Base-by-base conservation (phyloP, 768 basidiomycete species). In the Suillus tomentosus region DNA sequence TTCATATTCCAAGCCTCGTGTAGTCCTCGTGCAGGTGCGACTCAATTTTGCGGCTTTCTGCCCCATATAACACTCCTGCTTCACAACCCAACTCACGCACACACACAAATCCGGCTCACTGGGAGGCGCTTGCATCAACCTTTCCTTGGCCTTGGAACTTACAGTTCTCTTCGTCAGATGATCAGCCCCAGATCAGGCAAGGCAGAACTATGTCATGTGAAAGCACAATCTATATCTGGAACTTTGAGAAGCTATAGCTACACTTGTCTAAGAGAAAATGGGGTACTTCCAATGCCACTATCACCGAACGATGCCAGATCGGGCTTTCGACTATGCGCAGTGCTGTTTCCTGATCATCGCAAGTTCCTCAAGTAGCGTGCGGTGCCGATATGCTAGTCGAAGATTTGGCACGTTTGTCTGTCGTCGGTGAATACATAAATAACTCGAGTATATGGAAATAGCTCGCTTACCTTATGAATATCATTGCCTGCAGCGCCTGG, bases 331-430 rank as follows among this genome's bases (percentile, higher is more conserved):
- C 39, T 58, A 58, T 10, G 56, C 27, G 7, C 39, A 27, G 19
- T 42, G n/a, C 62, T 73, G 79, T 13, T 76, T 74, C 10, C 78
- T 74, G 65, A 94, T 86, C 84, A 92, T 84, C 34, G 83, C 82
- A 55, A 97, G 79, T 74, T 99, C 97, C 62, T 92, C 94, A 62
- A 93, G 69, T 42, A 99, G 80, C 1, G 96, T 98, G 68, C 89
- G 86, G 65, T 95, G 89, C n/a, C 97, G 83, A 76, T 92, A 99
- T n/a, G 87, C 87, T 45, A 99, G 82, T 36, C 97, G 87, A 63
- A 89, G 88, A 70, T 97, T 87, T 2, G 97, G 97, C 6, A 99
- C 96, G 69, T 99, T 99, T n/a, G 97, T 99, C 94, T 96, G 53
- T 5, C 7, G 19, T 36, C 63, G 40, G 60, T 48, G 65, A 58